Evolutionary conservation across 257 asterid genomes (phyloP), one percentile per base, ranked within the genome.

Genomic region (Anisodus tanguticus): DNA sequence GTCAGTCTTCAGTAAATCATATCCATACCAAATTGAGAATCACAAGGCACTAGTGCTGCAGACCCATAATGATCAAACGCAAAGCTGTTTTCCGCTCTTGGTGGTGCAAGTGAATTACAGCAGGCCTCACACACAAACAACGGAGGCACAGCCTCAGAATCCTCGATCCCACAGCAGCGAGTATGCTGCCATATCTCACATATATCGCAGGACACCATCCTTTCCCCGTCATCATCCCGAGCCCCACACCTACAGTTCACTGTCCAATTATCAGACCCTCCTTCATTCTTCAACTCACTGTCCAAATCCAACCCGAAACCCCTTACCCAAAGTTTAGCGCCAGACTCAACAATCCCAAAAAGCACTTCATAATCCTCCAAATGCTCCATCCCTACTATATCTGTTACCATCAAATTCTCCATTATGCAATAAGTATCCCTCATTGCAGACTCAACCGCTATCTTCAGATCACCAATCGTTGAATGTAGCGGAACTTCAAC

Each of bases 151-250:
- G 89, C 88, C 63, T 91, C 92, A n/a, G 89, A 57, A 71, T 93
- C 98, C 58, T 88, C 89, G 43, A 97, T 93, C 15, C 99, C 99
- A 37, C 90, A 82, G 91, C 99, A 95, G 5, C 82, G 86, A 1
- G 98, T 97, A 68, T 97, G 98, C 92, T 95, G 95, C 98, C 99
- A 97, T 35, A 86, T 85, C 87, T 90, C 99, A 37, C 99, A 97
- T 39, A 92, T 83, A 85, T 97, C 98, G 82, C 99, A 97, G 0
- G 98, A 87, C 45, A 97, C 91, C 98, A 97, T 97, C 84, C 98
- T 91, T 85, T 97, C 99, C 3, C 98, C 98, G 59, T 97, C 99
- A 7, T 97, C 98, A 22, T 97, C 99, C 54, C 69, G 70, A 13
- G 98, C 98, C 72, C 98, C 99, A 62, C 99, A 95, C 85, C 86